Evolutionary conservation across 169 alveolate species (phyloP).

Genomic region (Plasmodium cynomolgi): DNA sequence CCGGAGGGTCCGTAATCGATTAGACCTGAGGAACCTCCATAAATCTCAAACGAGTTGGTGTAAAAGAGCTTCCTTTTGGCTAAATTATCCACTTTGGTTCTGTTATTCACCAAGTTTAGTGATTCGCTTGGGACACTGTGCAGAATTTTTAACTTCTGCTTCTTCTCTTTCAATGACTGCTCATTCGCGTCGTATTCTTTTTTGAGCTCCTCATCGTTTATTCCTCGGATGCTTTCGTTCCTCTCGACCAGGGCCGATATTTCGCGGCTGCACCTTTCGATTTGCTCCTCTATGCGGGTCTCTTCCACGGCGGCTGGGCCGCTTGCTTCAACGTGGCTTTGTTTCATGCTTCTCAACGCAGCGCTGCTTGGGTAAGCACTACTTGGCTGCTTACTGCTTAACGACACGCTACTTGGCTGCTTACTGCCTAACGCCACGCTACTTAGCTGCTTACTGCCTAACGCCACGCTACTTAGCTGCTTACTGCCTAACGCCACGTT

Average conservation of each 20-base stretch:
- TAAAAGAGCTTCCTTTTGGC: slow-evolving; percentile 93
- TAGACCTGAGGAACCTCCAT: slow-evolving; percentile 98
- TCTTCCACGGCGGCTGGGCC: not conserved
- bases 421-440: too few relatives aligned
- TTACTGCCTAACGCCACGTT: too few relatives aligned
- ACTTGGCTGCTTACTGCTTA: too few relatives aligned
- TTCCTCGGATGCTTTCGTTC: slow-evolving; percentile 16
- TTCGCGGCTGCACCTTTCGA: slow-evolving; percentile 35
- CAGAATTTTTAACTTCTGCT: slow-evolving; percentile 44
- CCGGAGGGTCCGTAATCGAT: slow-evolving; percentile 98
- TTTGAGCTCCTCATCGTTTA: slow-evolving; percentile 18
- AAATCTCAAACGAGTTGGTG: slow-evolving; percentile 94
- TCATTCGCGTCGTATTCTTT: slow-evolving; percentile 17
- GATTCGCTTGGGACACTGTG: slow-evolving; percentile 9
- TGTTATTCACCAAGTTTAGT: slow-evolving; percentile 66
- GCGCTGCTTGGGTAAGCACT: not conserved
- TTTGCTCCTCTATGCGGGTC: not conserved
- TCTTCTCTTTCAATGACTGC: slow-evolving; percentile 45
- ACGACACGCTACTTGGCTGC: too few relatives aligned
- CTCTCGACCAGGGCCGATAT: slow-evolving; percentile 46
- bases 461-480: too few relatives aligned
- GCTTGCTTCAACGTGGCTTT: not conserved
- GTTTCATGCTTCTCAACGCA: not conserved
- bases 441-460: too few relatives aligned
- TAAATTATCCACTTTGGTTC: slow-evolving; percentile 89